Evolutionary conservation across 768 basidiomycete species (phyloP), one percentile per base, ranked within the genome.

Genomic region (Asterophora parasitica): DNA sequence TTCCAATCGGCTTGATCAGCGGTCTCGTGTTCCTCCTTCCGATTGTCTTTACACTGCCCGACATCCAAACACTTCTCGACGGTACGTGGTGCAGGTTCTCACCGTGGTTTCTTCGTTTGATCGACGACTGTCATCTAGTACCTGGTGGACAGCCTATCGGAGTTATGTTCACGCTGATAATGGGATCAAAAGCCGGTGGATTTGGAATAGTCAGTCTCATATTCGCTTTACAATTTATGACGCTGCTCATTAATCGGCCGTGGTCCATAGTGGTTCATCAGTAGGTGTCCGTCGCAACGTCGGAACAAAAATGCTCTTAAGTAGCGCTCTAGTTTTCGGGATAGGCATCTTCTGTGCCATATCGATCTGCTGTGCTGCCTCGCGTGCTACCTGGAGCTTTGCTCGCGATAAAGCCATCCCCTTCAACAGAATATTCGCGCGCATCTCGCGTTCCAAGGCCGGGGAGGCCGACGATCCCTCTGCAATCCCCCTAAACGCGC

Each of bases 301-400:
- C n/a, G n/a, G n/a, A n/a, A n/a, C n/a, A n/a, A n/a, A n/a, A n/a
- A n/a, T n/a, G n/a, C n/a, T n/a, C n/a, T n/a, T n/a, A n/a, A n/a
- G n/a, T n/a, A n/a, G 49, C 20, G 46, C 48, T n/a, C n/a, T n/a
- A 70, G 81, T 83, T 53, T 78, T 81, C 44, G 76, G 74, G 8
- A 65, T 76, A 41, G 73, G 72, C 7, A 64, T 81, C 51, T 83
- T 85, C 64, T 84, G 83, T 45, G 74, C 79, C 32, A 78, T 85
- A 48, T 83, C 83, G 13, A 79, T 81, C 51, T 76, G 77, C 33
- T 82, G 79, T 44, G 82, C 82, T 7, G 79, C 83, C 31, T 84
- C 82, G 10, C 77, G 83, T 13, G 77, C 79, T 26, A 84, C 83
- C 2, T 85, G 83, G 84, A 79, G 79, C 38, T 85, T 86, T 60